Evolutionary conservation across 2,329 filamentous ascomycete genomes (phyloP).

Genomic region (Cladosporium sphaerospermum): DNA sequence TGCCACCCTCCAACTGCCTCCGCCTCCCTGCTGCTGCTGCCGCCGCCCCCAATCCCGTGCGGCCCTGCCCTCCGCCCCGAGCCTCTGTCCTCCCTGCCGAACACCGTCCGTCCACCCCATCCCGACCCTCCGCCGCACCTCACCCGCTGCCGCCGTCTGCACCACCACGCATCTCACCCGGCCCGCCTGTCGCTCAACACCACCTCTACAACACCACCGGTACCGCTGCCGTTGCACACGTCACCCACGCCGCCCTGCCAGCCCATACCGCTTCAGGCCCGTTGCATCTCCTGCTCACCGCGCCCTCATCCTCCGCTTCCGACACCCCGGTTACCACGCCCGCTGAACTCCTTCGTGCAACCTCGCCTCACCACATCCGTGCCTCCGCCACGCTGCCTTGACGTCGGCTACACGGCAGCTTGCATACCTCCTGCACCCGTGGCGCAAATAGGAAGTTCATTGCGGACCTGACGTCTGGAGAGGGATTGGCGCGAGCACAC

Average conservation of each 20-base stretch:
- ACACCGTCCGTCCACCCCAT: neutral
- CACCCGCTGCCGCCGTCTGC: neutral
- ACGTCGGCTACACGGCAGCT: conserved; percentile 3
- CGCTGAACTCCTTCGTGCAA: neutral
- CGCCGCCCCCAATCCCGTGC: neutral
- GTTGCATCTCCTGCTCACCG: conserved; percentile 3
- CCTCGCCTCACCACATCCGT: neutral
- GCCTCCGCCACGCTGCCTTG: conserved; percentile 7
- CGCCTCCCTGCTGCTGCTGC: neutral
- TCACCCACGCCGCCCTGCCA: conserved; percentile 5
- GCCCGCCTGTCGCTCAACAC: neutral
- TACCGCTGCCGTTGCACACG: neutral
- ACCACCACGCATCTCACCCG: neutral
- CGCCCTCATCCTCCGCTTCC: neutral
- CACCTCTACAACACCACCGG: neutral
- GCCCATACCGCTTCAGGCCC: conserved; percentile 7
- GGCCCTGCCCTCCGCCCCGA: neutral
- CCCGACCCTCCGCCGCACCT: neutral
- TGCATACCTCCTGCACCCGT: conserved; percentile 4
- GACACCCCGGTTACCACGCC: conserved; percentile 3
- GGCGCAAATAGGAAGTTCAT: conserved; percentile 5
- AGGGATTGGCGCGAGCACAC: neutral
- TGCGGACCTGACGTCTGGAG: conserved; percentile 7
- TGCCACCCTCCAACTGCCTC: neutral
- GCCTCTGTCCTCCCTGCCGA: neutral